Evolutionary conservation across 208 protist genomes (phyloP).

Genomic region (Trypanosoma mega): DNA sequence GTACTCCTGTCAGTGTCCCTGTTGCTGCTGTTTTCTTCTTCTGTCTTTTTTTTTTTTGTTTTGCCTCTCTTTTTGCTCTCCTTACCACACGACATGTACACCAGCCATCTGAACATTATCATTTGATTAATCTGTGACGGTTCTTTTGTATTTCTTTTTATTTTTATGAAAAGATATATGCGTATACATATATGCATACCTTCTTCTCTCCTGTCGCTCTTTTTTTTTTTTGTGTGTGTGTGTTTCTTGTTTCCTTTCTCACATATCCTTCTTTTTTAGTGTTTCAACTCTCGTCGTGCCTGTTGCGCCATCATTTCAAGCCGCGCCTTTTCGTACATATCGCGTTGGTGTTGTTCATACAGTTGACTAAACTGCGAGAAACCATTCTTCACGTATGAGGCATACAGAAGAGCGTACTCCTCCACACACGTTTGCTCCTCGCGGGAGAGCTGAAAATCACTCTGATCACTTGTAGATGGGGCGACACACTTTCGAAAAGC

Average conservation of each 20-base stretch:
- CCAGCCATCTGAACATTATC: background rate
- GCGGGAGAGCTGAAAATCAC: slow-evolving; percentile 31
- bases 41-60: slow-evolving; percentile 2
- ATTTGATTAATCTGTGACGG: background rate
- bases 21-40: no score
- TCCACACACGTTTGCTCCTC: slow-evolving; percentile 79
- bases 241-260: background rate
- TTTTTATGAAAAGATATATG: slow-evolving; percentile 4
- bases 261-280: slow-evolving; percentile 25
- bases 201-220: background rate
- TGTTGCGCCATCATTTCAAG: slow-evolving; percentile 63
- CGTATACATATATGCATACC: slow-evolving; percentile 3
- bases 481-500: slow-evolving; percentile 81
- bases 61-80: background rate
- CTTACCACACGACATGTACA: background rate
- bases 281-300: slow-evolving; percentile 60
- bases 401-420: slow-evolving; percentile 81
- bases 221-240: background rate
- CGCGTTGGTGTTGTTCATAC: slow-evolving; percentile 74
- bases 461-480: slow-evolving; percentile 46
- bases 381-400: slow-evolving; percentile 51
- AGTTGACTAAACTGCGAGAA: slow-evolving; percentile 67
- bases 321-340: slow-evolving; percentile 62
- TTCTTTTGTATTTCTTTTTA: slow-evolving; percentile 9
- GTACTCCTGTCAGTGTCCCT: background rate